Conservation (phyloP, 768 basidiomycete species). For the Leccinum obscurum region DNA sequence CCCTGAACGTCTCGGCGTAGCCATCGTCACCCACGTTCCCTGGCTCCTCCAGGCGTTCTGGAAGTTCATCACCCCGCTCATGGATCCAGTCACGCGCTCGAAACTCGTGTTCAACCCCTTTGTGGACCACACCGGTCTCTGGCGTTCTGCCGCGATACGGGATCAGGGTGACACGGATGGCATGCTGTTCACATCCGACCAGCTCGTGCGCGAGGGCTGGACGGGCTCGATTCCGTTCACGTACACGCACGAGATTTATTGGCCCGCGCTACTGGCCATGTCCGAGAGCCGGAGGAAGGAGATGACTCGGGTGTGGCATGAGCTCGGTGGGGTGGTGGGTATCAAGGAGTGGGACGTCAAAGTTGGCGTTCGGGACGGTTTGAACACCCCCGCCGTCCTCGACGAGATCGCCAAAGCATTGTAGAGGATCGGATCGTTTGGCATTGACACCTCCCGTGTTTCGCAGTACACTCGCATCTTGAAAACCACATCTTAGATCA, state of each 20-base stretch:
- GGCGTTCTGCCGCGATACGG: constrained; percentile 26
- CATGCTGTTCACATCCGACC: constrained; percentile 60
- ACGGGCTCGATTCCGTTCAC: constrained; percentile 65
- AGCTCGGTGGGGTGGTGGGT: constrained; percentile 68
- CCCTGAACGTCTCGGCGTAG: constrained; percentile 78
- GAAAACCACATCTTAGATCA: background rate
- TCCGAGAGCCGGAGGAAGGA: constrained; percentile 48
- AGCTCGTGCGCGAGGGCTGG: constrained; percentile 72
- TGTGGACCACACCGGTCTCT: constrained; percentile 24
- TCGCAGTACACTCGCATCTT: background rate
- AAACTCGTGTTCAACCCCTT: constrained; percentile 77
- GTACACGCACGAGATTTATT: constrained; percentile 76
- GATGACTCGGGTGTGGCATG: constrained; percentile 64
- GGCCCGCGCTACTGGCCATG: constrained; percentile 60
- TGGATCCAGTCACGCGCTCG: constrained; percentile 77
- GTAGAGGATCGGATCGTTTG: constrained; percentile 8
- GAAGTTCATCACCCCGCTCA: constrained; percentile 76
- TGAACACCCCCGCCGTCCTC: background rate
- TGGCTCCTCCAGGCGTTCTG: constrained; percentile 74
- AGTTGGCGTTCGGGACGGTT: constrained; percentile 23
- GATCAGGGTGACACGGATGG: constrained; percentile 19
- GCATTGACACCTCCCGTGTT: background rate
- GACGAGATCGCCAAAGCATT: constrained; percentile 9
- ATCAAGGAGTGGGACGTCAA: constrained; percentile 83
- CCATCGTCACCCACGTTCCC: constrained; percentile 79